Percentiles rank a stretch among this genome's conserved stretches.
Evolutionary conservation across 2,329 filamentous ascomycete genomes (phyloP).

Genomic region (Talaromyces sp.): DNA sequence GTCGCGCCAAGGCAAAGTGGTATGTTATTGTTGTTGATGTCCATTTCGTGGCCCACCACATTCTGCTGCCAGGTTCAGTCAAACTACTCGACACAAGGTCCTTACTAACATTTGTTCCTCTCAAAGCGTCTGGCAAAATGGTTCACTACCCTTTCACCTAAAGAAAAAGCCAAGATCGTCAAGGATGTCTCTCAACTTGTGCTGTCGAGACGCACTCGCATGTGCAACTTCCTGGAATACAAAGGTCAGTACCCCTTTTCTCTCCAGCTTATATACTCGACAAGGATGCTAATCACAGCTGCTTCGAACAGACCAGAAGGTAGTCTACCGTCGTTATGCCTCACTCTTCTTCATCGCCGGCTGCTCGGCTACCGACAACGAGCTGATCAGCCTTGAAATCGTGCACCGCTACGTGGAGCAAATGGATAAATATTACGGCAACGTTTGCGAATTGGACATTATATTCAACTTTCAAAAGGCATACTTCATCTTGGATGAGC

Average conservation of each 20-base stretch:
- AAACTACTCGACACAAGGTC: constrained; percentile 23
- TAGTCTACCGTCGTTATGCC: constrained; percentile 96
- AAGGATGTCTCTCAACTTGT: constrained; percentile 99
- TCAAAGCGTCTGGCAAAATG: constrained; percentile 92
- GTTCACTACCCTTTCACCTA: constrained; percentile 97
- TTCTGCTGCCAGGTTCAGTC: constrained; percentile 17
- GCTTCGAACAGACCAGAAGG: constrained; percentile 73
- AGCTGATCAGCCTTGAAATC: constrained; percentile 95
- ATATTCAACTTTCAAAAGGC: constrained; percentile 99
- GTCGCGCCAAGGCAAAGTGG: constrained; percentile 98
- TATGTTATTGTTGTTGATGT: constrained; percentile 41
- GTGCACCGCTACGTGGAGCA: constrained; percentile 99
- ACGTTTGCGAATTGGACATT: constrained; percentile 98
- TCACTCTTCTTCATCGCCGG: constrained; percentile 99
- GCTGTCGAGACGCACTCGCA: constrained; percentile 87
- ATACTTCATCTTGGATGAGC: constrained; percentile 97
- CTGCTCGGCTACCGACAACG: constrained; percentile 94
- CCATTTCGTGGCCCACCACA: constrained; percentile 44
- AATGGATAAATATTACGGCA: constrained; percentile 99
- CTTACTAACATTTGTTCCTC: constrained; percentile 35
- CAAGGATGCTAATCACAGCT: constrained; percentile 8
- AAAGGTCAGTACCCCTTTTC: constrained; percentile 60
- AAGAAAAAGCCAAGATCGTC: constrained; percentile 99
- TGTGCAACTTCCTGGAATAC: constrained; percentile 99
- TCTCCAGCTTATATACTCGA: neutral